Conservation (phyloP, 2,329 filamentous ascomycete genomes). For the Hypoxylon sp. region DNA sequence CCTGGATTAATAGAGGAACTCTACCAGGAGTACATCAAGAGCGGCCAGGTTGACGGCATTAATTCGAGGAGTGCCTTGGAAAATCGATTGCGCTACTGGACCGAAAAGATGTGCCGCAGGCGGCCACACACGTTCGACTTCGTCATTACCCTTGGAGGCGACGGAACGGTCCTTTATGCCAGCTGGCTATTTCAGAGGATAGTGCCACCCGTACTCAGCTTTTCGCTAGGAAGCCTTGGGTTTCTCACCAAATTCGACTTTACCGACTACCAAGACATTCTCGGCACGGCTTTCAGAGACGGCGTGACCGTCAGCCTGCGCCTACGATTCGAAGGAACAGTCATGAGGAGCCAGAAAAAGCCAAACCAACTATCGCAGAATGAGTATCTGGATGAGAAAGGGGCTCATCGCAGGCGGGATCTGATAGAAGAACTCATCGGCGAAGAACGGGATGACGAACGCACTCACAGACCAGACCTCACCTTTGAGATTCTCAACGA, state of each 20-base stretch:
- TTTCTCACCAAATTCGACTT: slow-evolving; percentile 99
- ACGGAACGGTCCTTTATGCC: slow-evolving; percentile 96
- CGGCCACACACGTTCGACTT: slow-evolving; percentile 93
- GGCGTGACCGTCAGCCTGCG: slow-evolving; percentile 91
- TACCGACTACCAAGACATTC: slow-evolving; percentile 75
- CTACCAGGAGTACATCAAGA: slow-evolving; percentile 57
- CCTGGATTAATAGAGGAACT: slow-evolving; percentile 75
- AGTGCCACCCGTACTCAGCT: slow-evolving; percentile 92
- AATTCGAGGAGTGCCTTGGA: slow-evolving; percentile 54
- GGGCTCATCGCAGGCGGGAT: slow-evolving; percentile 66
- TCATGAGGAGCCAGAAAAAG: slow-evolving; percentile 81
- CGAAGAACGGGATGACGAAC: slow-evolving; percentile 83
- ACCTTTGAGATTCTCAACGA: slow-evolving; percentile 95
- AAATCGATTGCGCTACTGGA: slow-evolving; percentile 83
- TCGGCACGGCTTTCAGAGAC: slow-evolving; percentile 79
- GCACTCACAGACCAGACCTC: slow-evolving; percentile 86
- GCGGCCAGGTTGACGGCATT: slow-evolving; percentile 52
- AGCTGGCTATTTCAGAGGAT: slow-evolving; percentile 97
- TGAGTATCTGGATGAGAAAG: slow-evolving; percentile 51
- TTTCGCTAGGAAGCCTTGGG: slow-evolving; percentile 89
- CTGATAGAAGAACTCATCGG: slow-evolving; percentile 91
- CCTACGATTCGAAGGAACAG: slow-evolving; percentile 89
- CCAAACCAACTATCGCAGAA: slow-evolving; percentile 50
- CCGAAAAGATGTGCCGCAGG: slow-evolving; percentile 78
- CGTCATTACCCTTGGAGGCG: slow-evolving; percentile 89